Base-by-base conservation (phyloP, 2,329 filamentous ascomycete genomes). In the Cytospora piceae region DNA sequence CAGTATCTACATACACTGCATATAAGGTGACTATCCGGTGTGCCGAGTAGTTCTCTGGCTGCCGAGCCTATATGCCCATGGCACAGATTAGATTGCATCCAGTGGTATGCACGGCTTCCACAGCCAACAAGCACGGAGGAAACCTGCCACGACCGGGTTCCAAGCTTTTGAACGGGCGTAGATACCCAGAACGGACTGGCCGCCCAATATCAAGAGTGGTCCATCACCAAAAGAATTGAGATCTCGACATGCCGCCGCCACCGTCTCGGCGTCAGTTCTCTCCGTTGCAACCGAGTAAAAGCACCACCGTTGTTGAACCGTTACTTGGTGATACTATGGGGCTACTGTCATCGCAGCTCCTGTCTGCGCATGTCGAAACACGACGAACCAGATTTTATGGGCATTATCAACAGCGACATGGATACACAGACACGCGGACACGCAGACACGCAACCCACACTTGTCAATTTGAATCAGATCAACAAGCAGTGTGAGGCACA, bases 81-180 rank as follows among this genome's bases (percentile, higher is more conserved):
- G 52, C 52, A 46, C 60, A 62, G 37, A 22, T 17, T 56, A 37
- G 20, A 32, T 31, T 52, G 64, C 52, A 58, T 51, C 31, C 52
- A 63, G 27, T 62, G 49, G 42, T 22, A 42, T 56, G 29, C 63
- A 39, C 56, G 62, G 58, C 65, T 64, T 57, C 57, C 39, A n/a
- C 58, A 63, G 65, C 53, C 49, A 57, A 22, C 61, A n/a, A 39
- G 53, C 62, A 67, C 65, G 61, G 65, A 32, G 63, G 55, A 49
- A 55, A 67, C 58, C 56, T 65, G 42, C 66, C 63, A 63, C 58
- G 49, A 53, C 46, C n/a, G n/a, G 46, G 46, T 24, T 24, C 29
- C 46, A 12, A 39, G 15, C 24, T 49, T 24, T 20, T 51, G 51
- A 63, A 57, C 61, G 61, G 61, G 27, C 61, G 31, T 49, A 51